Evolutionary conservation across 768 basidiomycete genomes (phyloP), one percentile per base, ranked within the genome.

Genomic region (Amanita pseudoporphyria): DNA sequence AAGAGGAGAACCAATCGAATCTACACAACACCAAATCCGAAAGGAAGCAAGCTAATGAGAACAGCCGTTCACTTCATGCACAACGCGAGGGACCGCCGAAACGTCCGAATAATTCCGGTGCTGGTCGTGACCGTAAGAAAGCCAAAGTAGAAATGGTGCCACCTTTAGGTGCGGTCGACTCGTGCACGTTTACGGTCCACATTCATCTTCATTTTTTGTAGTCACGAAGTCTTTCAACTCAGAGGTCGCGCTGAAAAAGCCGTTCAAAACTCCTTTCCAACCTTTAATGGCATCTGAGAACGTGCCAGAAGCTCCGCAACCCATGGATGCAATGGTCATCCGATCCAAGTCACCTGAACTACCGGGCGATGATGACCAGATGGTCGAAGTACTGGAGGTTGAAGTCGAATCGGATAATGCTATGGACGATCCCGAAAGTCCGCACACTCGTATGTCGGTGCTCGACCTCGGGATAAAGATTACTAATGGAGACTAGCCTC

Each of bases 191-290:
- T 31, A 6, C 14, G 6, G 18, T 18, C 9, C 16, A 38, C 16
- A 30, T 19, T 31, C 21, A 38, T 28, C 26, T 28, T 28, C 7
- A 21, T 14, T 26, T 37, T 28, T 22, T 9, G 18, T 55, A 76
- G 78, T 73, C 12, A 78, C 78, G 6, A 76, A 68, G 54, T 70
- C 74, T 3, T 66, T 73, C 56, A 59, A 55, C 42, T 78, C 76
- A 6, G 67, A 61, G 0, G 57, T 54, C 21, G 56, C 55, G 47
- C 55, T 80, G 45, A 67, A 57, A 37, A 81, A 77, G 57, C 81
- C 80, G 2, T 74, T 73, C 57, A 72, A 67, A 56, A 58, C 71
- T 1, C 77, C 78, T 1, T 70, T 66, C 7, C 39, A 21, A 13
- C 30, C 47, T 39, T 18, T 22, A 6, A 33, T 31, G 9, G 13